A percentile compares a stretch with the other conserved stretches of the same genome.
phyloP scores from a whole-genome alignment of 2,329 filamentous ascomycete species.

The Neocatenulostroma microsporum region DNA sequence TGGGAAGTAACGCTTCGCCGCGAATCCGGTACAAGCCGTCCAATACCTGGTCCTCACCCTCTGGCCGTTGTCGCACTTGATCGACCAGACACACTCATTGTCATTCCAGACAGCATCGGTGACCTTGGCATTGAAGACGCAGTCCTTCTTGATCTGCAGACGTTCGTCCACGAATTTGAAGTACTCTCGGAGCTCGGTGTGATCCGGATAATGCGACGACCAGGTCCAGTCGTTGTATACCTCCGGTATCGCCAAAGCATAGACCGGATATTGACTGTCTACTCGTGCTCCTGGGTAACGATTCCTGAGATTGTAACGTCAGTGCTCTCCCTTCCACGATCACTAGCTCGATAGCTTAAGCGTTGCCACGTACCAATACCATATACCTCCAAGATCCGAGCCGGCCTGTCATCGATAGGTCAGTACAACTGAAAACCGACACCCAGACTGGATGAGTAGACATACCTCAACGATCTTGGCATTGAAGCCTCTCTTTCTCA shows the following conservation, averaged over 20 bases:
- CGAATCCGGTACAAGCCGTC: conserved; percentile 49
- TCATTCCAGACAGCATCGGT: conserved; percentile 47
- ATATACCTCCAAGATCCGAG: conserved; percentile 20
- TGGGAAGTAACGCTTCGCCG: conserved; percentile 55
- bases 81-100: conserved; percentile 40
- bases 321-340: no score
- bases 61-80: conserved; percentile 47
- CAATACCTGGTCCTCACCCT: conserved; percentile 45
- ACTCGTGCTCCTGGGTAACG: conserved; percentile 37
- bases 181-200: conserved; percentile 39
- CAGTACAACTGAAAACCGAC: no score
- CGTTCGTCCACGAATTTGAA: conserved; percentile 54
- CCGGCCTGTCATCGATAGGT: conserved; percentile 13
- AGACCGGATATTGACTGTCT: conserved; percentile 31
- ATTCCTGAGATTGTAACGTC: no score
- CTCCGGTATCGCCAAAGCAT: conserved; percentile 33
- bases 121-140: conserved; percentile 50
- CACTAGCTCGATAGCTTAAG: no score
- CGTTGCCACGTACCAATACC: conserved; percentile 21
- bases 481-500: conserved; percentile 28
- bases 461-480: conserved; percentile 9
- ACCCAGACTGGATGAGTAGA: not conserved
- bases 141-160: conserved; percentile 50
- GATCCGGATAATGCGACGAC: conserved; percentile 26
- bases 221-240: conserved; percentile 52